These are phyloP conservation scores for Colletotrichum viniferum DNA, from an alignment of 2,329 filamentous ascomycete species.

Conservation along the genomic window DNA sequence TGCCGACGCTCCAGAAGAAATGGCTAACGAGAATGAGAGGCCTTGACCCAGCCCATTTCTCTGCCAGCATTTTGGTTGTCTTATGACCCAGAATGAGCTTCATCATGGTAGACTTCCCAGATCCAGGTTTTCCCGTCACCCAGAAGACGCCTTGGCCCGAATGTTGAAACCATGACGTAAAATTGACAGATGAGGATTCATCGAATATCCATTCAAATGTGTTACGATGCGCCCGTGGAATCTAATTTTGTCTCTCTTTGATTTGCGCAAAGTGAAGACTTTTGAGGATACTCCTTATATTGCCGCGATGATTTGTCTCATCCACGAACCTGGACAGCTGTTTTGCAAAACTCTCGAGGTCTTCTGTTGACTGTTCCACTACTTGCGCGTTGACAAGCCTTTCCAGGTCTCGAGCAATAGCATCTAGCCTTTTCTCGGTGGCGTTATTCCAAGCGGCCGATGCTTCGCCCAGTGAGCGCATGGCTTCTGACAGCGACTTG, in stretches of 20 bases:
- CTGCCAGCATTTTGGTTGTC: conserved; percentile 24
- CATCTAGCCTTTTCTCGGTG: neutral
- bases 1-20: conserved; percentile 47
- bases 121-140: conserved; percentile 47
- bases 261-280: neutral
- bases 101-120: conserved; percentile 52
- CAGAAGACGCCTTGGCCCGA: conserved; percentile 33
- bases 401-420: neutral
- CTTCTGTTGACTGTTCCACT: no score
- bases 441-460: neutral
- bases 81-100: conserved; percentile 36
- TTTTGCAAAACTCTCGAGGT: neutral
- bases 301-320: neutral
- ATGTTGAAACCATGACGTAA: conserved; percentile 30
- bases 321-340: neutral
- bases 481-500: neutral
- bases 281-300: neutral
- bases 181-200: conserved; percentile 5
- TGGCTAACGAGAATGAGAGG: conserved; percentile 36
- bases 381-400: neutral
- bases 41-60: conserved; percentile 35
- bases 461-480: neutral
- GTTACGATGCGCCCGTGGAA: conserved; percentile 38
- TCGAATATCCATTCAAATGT: conserved; percentile 44
- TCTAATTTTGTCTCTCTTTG: conserved; percentile 17